Percentiles rank a stretch among this genome's conserved stretches.
Evolutionary conservation across 2,329 filamentous ascomycete species (phyloP).

Genomic region (Emmonsiellopsis sp.): DNA sequence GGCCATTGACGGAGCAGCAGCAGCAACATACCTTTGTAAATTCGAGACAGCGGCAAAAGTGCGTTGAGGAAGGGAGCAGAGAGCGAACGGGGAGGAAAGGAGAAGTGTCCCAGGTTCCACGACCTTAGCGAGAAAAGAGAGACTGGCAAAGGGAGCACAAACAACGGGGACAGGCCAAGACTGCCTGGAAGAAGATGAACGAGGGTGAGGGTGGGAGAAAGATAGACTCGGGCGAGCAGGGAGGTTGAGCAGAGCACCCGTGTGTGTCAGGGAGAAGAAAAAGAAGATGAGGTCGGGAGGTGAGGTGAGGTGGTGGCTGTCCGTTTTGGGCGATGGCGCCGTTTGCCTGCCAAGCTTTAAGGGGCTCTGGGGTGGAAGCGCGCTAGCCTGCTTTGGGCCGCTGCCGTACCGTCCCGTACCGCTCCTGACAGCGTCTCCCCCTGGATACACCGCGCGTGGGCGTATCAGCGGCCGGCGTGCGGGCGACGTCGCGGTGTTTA

Average conservation of each 20-base stretch:
- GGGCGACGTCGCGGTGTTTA: not conserved
- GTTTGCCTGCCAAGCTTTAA: no score
- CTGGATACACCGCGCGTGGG: no score
- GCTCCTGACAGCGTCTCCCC: no score
- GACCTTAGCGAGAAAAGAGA: not conserved
- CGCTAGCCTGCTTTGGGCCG: constrained; percentile 1
- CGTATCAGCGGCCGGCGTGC: no score
- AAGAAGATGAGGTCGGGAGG: constrained; percentile 1
- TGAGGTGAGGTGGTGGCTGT: not conserved
- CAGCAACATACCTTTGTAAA: not conserved
- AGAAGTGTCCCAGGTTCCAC: constrained; percentile 5
- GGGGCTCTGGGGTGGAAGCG: not conserved
- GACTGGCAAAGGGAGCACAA: not conserved
- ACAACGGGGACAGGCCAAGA: not conserved
- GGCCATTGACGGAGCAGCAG: no score
- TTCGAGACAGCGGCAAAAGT: constrained; percentile 9
- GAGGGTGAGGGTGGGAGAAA: constrained; percentile 9
- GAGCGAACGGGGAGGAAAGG: constrained; percentile 9
- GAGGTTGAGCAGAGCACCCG: not conserved
- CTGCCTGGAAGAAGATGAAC: not conserved
- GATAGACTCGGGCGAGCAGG: constrained; percentile 16
- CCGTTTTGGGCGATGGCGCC: no score
- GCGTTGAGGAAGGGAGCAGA: constrained; percentile 15
- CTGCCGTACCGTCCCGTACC: no score
- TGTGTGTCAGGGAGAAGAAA: not conserved